Conservation (phyloP, 441 rosid species). For the Heliophila coronopifolia region DNA sequence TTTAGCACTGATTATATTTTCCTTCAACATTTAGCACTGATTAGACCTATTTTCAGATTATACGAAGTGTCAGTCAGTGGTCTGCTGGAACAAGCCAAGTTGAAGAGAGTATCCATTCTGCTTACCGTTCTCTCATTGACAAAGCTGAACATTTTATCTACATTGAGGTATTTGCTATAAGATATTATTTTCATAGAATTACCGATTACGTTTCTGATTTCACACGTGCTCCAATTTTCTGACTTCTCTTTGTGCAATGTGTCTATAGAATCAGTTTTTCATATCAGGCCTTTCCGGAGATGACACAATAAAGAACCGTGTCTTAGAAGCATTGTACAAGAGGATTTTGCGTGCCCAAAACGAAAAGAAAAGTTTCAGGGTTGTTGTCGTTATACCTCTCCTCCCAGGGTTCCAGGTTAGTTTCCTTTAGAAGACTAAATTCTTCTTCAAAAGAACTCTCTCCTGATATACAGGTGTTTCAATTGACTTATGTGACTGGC, state of each 20-base stretch:
- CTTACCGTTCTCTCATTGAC: constrained; percentile 55
- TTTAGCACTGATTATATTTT: too few species aligned
- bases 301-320: constrained; percentile 53
- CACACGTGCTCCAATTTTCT: too few species aligned
- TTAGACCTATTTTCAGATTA: constrained; percentile 46
- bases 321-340: constrained; percentile 46
- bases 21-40: constrained; percentile 16
- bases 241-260: too few species aligned
- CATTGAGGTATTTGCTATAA: constrained; percentile 44
- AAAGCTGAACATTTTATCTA: constrained; percentile 61
- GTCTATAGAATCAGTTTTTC: constrained; percentile 77
- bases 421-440: too few species aligned
- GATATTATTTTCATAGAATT: neutral
- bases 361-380: constrained; percentile 52
- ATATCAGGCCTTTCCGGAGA: constrained; percentile 72
- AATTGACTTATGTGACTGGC: too few species aligned
- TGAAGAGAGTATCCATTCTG: constrained; percentile 68
- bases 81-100: constrained; percentile 65
- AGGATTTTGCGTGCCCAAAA: constrained; percentile 53
- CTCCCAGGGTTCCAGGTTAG: constrained; percentile 82
- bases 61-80: constrained; percentile 73
- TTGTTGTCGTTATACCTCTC: constrained; percentile 57
- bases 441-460: too few species aligned
- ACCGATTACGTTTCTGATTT: too few species aligned
- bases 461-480: too few species aligned